Conservation (phyloP, 2,329 filamentous ascomycete genomes). For the Talaromyces islandicus region DNA sequence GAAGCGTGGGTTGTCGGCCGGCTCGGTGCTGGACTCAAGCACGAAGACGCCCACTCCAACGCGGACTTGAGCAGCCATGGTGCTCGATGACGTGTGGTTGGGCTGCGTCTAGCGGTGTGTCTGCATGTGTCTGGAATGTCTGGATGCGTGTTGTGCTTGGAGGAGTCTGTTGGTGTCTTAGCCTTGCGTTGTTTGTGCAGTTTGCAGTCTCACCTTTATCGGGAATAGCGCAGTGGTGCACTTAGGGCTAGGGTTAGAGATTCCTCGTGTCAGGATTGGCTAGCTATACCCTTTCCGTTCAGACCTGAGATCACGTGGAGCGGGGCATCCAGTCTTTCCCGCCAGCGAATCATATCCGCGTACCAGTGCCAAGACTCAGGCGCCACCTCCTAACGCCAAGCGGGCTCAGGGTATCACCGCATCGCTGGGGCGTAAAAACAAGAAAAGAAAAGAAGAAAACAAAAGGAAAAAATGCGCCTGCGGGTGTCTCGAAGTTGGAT, state of each 20-base stretch:
- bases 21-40: constrained; percentile 29
- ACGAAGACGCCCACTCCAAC: constrained; percentile 48
- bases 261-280: no score
- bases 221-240: background rate
- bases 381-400: background rate
- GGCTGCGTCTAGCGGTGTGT: background rate
- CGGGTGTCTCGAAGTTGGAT: no score
- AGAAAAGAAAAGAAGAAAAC: no score
- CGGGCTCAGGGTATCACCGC: no score
- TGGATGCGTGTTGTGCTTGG: background rate
- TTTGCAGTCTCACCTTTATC: background rate
- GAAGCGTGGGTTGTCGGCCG: constrained; percentile 30
- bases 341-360: background rate
- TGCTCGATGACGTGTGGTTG: background rate
- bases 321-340: background rate
- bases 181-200: background rate
- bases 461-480: no score
- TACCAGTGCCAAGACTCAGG: background rate
- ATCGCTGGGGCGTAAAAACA: no score
- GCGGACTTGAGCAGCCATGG: constrained; percentile 17
- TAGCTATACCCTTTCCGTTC: no score
- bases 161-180: background rate
- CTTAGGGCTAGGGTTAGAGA: background rate
- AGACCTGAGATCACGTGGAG: no score
- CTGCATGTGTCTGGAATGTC: background rate